Conservation (phyloP, 768 basidiomycete species). For the Tulasnella sp. region DNA sequence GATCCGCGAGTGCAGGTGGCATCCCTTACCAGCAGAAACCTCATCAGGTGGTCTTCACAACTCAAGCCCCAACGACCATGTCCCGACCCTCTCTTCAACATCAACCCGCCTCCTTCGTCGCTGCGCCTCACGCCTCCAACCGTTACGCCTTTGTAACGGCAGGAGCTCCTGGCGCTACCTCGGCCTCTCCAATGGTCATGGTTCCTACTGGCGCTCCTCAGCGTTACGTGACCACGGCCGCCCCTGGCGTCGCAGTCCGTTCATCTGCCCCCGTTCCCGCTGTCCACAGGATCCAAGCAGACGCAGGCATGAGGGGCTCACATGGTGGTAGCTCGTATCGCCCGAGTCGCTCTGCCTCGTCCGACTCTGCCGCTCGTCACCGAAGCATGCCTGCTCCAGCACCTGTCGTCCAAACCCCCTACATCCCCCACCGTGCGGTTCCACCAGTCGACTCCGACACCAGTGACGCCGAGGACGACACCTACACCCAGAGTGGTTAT, state of each 20-base stretch:
- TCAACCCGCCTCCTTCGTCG: constrained; percentile 21
- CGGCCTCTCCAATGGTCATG: constrained; percentile 2
- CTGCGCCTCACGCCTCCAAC: constrained; percentile 22
- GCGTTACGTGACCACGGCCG: constrained; percentile 1
- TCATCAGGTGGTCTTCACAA: constrained; percentile 17
- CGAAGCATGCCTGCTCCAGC: neutral
- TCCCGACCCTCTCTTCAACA: constrained; percentile 19
- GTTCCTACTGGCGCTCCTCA: neutral
- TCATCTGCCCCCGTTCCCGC: constrained; percentile 10
- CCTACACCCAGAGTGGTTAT: constrained; percentile 18
- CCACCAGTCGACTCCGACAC: constrained; percentile 19
- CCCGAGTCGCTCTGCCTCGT: neutral
- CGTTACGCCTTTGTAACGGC: constrained; percentile 21
- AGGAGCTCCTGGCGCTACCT: neutral
- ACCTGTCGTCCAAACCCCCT: constrained; percentile 5
- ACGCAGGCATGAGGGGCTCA: neutral
- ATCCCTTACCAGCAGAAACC: constrained; percentile 4
- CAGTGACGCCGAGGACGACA: constrained; percentile 16
- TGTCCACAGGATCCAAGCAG: neutral
- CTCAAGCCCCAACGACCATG: constrained; percentile 19
- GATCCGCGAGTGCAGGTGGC: constrained; percentile 15
- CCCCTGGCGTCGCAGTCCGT: neutral
- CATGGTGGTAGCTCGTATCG: constrained; percentile 19
- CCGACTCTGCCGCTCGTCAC: neutral
- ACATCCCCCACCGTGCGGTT: neutral